These are phyloP conservation scores for Nicotiana benthamiana DNA, from an alignment of 257 asterid genomes.

Conservation along the genomic window DNA sequence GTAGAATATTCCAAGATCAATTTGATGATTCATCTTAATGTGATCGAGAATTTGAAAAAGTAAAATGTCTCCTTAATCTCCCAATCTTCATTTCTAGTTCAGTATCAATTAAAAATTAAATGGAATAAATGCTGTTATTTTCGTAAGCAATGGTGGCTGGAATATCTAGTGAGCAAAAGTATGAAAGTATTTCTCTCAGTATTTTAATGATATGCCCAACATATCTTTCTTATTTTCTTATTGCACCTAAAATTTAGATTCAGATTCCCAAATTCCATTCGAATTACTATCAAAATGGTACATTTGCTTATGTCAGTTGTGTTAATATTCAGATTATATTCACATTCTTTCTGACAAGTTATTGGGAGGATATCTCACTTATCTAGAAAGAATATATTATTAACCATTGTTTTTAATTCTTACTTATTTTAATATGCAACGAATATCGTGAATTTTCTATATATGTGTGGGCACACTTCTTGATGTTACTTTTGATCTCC, in stretches of 20 bases:
- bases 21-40: background rate
- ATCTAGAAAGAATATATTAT: background rate
- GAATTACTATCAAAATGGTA: slow-evolving; percentile 7
- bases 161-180: slow-evolving; percentile 5
- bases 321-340: background rate
- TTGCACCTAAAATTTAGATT: background rate
- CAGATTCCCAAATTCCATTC: slow-evolving; percentile 27
- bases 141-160: background rate
- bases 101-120: background rate
- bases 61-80: background rate
- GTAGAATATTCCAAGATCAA: background rate
- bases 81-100: background rate
- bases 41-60: background rate
- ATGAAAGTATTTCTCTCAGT: background rate
- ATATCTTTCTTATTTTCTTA: background rate
- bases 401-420: background rate
- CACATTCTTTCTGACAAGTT: too few species aligned
- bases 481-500: background rate
- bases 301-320: slow-evolving; percentile 7
- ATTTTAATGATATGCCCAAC: slow-evolving; percentile 11
- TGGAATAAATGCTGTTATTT: slow-evolving; percentile 3
- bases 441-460: too few species aligned
- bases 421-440: background rate
- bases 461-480: background rate
- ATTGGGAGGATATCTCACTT: background rate